phyloP scores from a whole-genome alignment of 192 early-diverging fungal genomes.

The Dispira simplex region DNA sequence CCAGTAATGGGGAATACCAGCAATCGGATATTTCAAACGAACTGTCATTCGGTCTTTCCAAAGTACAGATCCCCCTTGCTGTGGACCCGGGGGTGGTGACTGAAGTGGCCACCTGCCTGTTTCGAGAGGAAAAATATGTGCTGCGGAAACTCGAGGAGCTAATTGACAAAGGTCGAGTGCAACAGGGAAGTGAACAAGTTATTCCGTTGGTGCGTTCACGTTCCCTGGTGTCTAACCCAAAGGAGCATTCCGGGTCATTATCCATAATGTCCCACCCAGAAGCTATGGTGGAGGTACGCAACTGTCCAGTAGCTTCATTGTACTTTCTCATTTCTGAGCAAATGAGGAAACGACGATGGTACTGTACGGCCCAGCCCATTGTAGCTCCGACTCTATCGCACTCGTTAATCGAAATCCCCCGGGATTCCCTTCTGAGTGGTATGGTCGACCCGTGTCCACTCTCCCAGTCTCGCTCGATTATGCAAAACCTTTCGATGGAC shows the following conservation, averaged over 20 bases:
- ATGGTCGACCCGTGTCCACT: neutral
- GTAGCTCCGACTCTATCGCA: neutral
- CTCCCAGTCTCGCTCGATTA: neutral
- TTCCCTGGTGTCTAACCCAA: no score
- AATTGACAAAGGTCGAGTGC: neutral
- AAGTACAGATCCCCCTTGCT: neutral
- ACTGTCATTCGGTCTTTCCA: neutral
- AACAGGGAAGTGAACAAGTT: neutral
- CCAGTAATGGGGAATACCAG: neutral
- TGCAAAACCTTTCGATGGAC: constrained; percentile 3
- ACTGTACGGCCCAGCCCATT: neutral
- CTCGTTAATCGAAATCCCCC: neutral
- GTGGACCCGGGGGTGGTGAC: constrained; percentile 7
- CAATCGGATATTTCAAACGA: neutral
- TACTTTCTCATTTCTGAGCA: constrained; percentile 22
- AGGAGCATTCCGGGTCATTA: neutral
- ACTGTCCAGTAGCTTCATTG: constrained; percentile 28
- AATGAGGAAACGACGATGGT: constrained; percentile 17
- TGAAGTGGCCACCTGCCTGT: constrained; percentile 8
- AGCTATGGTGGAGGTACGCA: constrained; percentile 19
- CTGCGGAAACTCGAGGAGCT: constrained; percentile 5
- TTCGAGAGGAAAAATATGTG: constrained; percentile 3
- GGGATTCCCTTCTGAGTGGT: neutral
- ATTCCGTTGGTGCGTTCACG: no score
- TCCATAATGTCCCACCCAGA: constrained; percentile 13